These are phyloP conservation scores for Trichoderma lentiforme DNA, from an alignment of 2,329 filamentous ascomycete genomes.

Conservation along the genomic window DNA sequence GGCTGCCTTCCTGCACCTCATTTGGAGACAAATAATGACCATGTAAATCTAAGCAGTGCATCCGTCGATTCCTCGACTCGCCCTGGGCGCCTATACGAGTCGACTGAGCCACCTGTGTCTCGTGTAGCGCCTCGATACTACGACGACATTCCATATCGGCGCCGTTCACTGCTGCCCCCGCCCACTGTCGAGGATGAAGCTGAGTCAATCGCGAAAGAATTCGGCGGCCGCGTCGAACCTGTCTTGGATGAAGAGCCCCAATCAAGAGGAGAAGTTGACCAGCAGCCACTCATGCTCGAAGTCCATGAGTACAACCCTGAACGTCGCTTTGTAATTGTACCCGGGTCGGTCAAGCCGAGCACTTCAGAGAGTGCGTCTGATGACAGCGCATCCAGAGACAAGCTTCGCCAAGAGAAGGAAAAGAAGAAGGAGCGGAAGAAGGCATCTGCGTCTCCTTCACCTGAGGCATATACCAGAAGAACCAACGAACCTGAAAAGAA, in stretches of 20 bases:
- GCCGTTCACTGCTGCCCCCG: slow-evolving; percentile 51
- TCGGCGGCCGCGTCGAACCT: slow-evolving; percentile 36
- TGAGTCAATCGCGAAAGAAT: slow-evolving; percentile 60
- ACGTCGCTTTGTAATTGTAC: slow-evolving; percentile 61
- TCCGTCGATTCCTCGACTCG: slow-evolving; percentile 17
- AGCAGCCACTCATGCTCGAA: slow-evolving; percentile 64
- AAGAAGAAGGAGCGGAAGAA: background rate
- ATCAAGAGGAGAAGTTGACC: slow-evolving; percentile 63
- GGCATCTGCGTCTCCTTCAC: background rate
- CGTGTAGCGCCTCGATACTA: slow-evolving; percentile 12
- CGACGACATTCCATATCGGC: slow-evolving; percentile 4
- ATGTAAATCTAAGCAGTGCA: slow-evolving; percentile 21
- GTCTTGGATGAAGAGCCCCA: slow-evolving; percentile 52
- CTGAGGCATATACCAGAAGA: background rate
- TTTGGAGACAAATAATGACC: background rate
- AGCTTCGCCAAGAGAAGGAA: slow-evolving; percentile 15
- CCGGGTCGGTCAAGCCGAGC: slow-evolving; percentile 28
- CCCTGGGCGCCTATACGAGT: background rate
- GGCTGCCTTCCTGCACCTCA: background rate
- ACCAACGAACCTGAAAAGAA: background rate
- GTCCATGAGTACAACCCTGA: slow-evolving; percentile 60
- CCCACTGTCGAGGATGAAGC: slow-evolving; percentile 69
- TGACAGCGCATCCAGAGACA: slow-evolving; percentile 27
- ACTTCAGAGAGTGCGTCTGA: slow-evolving; percentile 22
- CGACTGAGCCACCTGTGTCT: slow-evolving; percentile 16